A percentile compares a stretch with the other conserved stretches of the same genome.
Conservation (phyloP, 768 basidiomycete genomes). For the Lentinula sp. region DNA sequence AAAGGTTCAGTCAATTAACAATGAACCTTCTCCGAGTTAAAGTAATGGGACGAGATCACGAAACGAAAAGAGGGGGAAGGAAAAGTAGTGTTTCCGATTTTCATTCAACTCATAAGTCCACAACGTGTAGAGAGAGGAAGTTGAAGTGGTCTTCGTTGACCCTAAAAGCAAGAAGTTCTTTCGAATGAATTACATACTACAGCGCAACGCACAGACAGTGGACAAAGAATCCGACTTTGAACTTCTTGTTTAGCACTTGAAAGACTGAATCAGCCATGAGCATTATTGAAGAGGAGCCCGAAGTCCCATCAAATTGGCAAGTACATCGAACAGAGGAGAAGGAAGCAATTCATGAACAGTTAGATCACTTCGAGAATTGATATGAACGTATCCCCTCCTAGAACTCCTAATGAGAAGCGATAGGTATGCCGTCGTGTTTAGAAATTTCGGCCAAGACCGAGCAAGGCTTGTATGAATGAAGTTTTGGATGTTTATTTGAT, state of each 20-base stretch:
- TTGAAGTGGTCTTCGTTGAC: background rate
- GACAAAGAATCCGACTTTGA: too few relatives aligned
- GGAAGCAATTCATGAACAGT: conserved; percentile 8
- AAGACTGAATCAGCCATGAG: too few relatives aligned
- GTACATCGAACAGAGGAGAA: background rate
- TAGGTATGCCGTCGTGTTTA: conserved; percentile 35
- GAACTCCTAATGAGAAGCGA: too few relatives aligned
- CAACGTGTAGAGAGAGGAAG: background rate
- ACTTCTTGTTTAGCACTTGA: too few relatives aligned
- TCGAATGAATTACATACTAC: conserved; percentile 76
- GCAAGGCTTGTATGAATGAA: conserved; percentile 92
- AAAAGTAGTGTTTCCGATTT: background rate
- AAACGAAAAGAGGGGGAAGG: background rate
- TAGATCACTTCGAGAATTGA: background rate
- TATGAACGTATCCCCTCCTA: conserved; percentile 47
- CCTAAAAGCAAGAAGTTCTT: background rate
- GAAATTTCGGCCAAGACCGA: conserved; percentile 93
- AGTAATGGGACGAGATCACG: conserved; percentile 36
- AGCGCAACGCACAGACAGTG: conserved; percentile 30
- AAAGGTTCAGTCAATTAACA: too few relatives aligned
- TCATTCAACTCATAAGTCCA: background rate
- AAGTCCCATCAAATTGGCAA: too few relatives aligned
- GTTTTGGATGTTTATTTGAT: conserved; percentile 75
- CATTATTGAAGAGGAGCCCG: too few relatives aligned
- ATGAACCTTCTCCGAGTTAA: conserved; percentile 14